phyloP scores from a whole-genome alignment of 1,139 yeast species.

The Candida dubliniensis region DNA sequence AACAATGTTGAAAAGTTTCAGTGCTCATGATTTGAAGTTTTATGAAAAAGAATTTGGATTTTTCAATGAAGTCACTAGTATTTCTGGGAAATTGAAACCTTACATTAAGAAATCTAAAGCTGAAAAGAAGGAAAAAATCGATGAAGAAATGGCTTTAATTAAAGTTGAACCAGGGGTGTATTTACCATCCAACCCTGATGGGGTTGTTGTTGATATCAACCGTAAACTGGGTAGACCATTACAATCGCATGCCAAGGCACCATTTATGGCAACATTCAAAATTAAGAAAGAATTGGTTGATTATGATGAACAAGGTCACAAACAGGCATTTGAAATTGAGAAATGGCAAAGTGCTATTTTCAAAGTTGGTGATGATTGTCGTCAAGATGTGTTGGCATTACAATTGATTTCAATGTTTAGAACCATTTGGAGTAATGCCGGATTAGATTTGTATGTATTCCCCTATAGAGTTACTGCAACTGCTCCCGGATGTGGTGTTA shows the following conservation, averaged over 20 bases:
- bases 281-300: constrained; percentile 59
- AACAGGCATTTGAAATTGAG: constrained; percentile 40
- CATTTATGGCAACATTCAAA: constrained; percentile 94
- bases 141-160: constrained; percentile 88
- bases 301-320: constrained; percentile 45
- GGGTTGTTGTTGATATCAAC: constrained; percentile 87
- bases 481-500: constrained; percentile 98
- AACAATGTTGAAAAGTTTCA: constrained; percentile 65
- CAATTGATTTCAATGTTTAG: constrained; percentile 91
- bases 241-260: constrained; percentile 98
- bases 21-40: constrained; percentile 58
- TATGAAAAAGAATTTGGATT: constrained; percentile 85
- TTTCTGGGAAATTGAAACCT: constrained; percentile 93
- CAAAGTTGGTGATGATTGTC: constrained; percentile 98
- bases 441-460: constrained; percentile 85
- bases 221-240: constrained; percentile 93
- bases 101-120: constrained; percentile 91
- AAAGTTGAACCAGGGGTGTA: constrained; percentile 82
- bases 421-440: constrained; percentile 84
- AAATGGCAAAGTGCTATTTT: constrained; percentile 95
- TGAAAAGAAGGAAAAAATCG: constrained; percentile 93
- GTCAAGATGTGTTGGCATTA: constrained; percentile 94
- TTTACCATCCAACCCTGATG: constrained; percentile 95
- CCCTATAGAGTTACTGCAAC: constrained; percentile 98
- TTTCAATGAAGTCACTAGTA: constrained; percentile 87